Evolutionary conservation across 805 yeast genomes (phyloP), one percentile per base, ranked within the genome.

Genomic region (Sugiyamaella americana): DNA sequence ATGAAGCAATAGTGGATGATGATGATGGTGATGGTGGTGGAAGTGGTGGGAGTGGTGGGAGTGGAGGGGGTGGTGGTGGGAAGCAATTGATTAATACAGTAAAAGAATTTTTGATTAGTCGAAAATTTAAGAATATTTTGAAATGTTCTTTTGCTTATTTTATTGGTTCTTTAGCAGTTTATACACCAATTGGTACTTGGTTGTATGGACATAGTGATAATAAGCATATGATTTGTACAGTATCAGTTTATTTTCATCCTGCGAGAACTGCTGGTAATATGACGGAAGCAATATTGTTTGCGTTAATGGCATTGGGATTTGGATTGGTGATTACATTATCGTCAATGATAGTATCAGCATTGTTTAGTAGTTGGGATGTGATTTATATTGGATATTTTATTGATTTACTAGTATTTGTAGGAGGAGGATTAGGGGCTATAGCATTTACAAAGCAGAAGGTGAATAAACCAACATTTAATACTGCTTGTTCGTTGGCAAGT

Each of bases 221-320:
- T 8, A 86, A 86, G 60, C 95, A 86, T 67, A 74, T 84, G 52
- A 80, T 83, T 2, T 87, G 94, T 34, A 87, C 95, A 0, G 82
- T 82, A 6, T 83, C 86, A 1, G 93, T 86, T 2, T 87, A 87
- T 62, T 86, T 87, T 68, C 93, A 86, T 58, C 87, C 95, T 0
- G 75, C 89, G 1, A 64, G 95, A 41, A 74, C 93, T 0, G 75
- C 77, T 47, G 95, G 95, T 0, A 77, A 86, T 17, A 86, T 86
- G 91, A 74, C 79, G 50, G 87, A 86, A 58, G 80, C 88, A 10
- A 61, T 83, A 16, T 59, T 76, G 38, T 87, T 78, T 64, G 89
- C 82, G 2, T 54, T 71, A 0, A 48, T 76, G 2, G 69, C 87
- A 1, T 63, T 84, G 13, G 44, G 68, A 3, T 86, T 70, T 65